Percentiles rank a stretch among this genome's conserved stretches.
phyloP scores from a whole-genome alignment of 306 rosid species.

The Urtica urens region DNA sequence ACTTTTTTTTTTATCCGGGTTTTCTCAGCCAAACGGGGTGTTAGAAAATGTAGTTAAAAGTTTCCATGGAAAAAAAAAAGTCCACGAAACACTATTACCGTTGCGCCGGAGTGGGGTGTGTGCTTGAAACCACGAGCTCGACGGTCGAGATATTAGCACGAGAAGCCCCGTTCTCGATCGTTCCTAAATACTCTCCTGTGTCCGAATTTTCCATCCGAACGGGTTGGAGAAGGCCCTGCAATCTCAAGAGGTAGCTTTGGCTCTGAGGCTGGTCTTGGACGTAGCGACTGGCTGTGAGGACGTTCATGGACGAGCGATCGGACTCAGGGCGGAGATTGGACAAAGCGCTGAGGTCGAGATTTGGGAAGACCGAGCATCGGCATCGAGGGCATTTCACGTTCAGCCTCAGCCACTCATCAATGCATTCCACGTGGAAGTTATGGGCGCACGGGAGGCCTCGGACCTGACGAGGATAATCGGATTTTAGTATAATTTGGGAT shows the following conservation, averaged over 20 bases:
- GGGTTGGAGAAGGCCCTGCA: conserved; percentile 70
- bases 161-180: conserved; percentile 44
- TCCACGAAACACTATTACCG: conserved; percentile 22
- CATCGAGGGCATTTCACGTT: conserved; percentile 98
- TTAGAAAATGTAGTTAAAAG: conserved; percentile 32
- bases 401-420: conserved; percentile 97
- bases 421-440: conserved; percentile 95
- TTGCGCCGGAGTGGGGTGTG: conserved; percentile 27
- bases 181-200: conserved; percentile 34
- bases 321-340: conserved; percentile 83
- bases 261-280: conserved; percentile 66
- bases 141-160: conserved; percentile 23
- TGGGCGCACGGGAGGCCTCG: conserved; percentile 98
- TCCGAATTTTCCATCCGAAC: conserved; percentile 52
- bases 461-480: too few relatives aligned
- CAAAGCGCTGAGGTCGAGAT: conserved; percentile 97
- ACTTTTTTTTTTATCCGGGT: conserved; percentile 5
- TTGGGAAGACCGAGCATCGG: conserved; percentile 97
- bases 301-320: conserved; percentile 52
- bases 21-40: conserved; percentile 26
- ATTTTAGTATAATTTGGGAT: too few relatives aligned
- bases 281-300: conserved; percentile 60
- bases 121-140: conserved; percentile 22
- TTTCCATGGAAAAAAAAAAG: conserved; percentile 14
- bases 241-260: conserved; percentile 74